Evolutionary conservation across 169 alveolate species (phyloP).

Genomic region (Plasmodium relictum): DNA sequence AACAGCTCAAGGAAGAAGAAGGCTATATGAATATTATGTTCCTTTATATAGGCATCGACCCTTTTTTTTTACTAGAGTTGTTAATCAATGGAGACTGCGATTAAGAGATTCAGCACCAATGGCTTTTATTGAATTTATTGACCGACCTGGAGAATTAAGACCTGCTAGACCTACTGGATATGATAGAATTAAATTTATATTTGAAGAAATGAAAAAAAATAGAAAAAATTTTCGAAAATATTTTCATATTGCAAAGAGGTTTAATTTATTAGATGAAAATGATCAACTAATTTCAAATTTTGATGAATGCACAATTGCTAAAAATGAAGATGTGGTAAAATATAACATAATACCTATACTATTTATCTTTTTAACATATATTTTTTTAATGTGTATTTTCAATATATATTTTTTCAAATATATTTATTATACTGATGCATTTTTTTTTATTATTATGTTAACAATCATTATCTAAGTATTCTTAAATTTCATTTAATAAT

Average conservation of each 20-base stretch:
- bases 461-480: too few species aligned
- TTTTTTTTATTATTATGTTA: too few species aligned
- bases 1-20: constrained; percentile 89
- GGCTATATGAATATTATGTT: constrained; percentile 87
- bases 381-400: too few species aligned
- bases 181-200: constrained; percentile 77
- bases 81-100: constrained; percentile 88
- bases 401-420: too few species aligned
- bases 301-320: neutral
- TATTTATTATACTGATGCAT: too few species aligned
- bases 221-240: constrained; percentile 84
- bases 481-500: too few species aligned
- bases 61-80: constrained; percentile 88
- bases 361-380: too few species aligned
- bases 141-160: constrained; percentile 89
- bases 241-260: constrained; percentile 81
- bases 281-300: constrained; percentile 78
- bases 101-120: constrained; percentile 89
- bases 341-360: neutral
- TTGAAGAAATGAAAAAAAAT: constrained; percentile 80
- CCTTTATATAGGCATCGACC: constrained; percentile 88
- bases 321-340: constrained; percentile 14
- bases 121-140: constrained; percentile 91
- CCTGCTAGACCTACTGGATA: constrained; percentile 92
- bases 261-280: constrained; percentile 80